Percentiles rank a stretch among this genome's conserved stretches.
Evolutionary conservation across 768 basidiomycete species (phyloP).

Genomic region (Pulveroboletus sp.): DNA sequence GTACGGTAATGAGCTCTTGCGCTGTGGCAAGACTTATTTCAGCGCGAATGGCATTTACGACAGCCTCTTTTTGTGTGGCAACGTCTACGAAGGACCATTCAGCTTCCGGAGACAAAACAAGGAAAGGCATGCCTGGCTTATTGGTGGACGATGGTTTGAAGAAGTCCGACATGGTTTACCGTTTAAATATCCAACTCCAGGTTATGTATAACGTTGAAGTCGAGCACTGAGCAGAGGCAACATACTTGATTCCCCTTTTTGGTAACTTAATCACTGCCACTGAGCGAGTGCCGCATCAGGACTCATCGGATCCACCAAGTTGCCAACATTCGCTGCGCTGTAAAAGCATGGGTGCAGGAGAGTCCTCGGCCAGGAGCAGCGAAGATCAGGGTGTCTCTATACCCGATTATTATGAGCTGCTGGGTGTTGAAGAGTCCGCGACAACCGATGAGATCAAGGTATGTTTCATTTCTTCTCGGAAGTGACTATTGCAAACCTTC

Average conservation of each 20-base stretch:
- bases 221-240: too few relatives aligned
- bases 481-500: background rate
- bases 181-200: background rate
- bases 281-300: too few relatives aligned
- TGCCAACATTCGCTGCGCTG: background rate
- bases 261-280: slow-evolving; percentile 7
- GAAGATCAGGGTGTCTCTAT: slow-evolving; percentile 24
- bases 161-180: slow-evolving; percentile 60
- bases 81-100: slow-evolving; percentile 29
- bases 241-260: slow-evolving; percentile 12
- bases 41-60: slow-evolving; percentile 62
- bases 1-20: slow-evolving; percentile 78
- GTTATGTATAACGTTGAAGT: too few relatives aligned
- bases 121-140: slow-evolving; percentile 23
- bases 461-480: background rate
- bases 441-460: slow-evolving; percentile 90
- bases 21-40: slow-evolving; percentile 75
- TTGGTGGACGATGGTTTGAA: slow-evolving; percentile 37
- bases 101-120: background rate
- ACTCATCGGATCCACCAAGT: background rate
- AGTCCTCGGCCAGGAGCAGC: slow-evolving; percentile 49
- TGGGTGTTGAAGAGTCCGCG: slow-evolving; percentile 80
- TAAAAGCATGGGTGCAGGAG: slow-evolving; percentile 63
- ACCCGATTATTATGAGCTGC: slow-evolving; percentile 78
- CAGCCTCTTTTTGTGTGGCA: slow-evolving; percentile 37